Base-by-base conservation (phyloP, 495 filamentous ascomycete genomes). In the Tuber borchii region DNA sequence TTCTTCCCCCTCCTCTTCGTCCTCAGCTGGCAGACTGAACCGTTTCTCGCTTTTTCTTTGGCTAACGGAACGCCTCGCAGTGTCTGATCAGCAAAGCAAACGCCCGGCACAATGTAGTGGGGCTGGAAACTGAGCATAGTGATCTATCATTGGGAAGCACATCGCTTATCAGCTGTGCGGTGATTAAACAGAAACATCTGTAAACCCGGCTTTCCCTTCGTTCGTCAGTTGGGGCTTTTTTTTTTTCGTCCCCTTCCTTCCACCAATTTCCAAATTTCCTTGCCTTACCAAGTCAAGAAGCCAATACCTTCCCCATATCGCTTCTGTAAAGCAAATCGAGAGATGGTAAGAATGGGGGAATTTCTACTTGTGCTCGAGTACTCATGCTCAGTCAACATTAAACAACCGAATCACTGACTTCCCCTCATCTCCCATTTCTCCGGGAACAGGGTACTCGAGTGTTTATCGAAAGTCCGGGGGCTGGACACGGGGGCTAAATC, bases 401-500 rank as follows among this genome's bases (percentile, higher is more conserved):
- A 61, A 61, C 51, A 61, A 14, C 70, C 71, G 70, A 43, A 51
- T 45, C 72, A n/a, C 34, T 39, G 31, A 56, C 22, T 31, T 34
- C 48, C 51, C 45, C 72, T 78, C 76, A 79, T 78, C 77, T 79
- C 70, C 73, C 74, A 78, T 44, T 44, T 45, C 65, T 70, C 51
- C 37, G 71, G 76, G 70, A 73, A 73, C 75, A 70, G 71, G 37
- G 61, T 65, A 31, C 39, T 40, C 39, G 39, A 40, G 39, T 40
- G 5, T 34, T 26, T 34, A 31, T 31, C 56, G 0, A 34, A 34
- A 65, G 56, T 65, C 56, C 56, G 14, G 56, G 76, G 76, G 76
- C 69, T 70, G 69, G 76, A 56, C 73, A 71, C 69, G 72, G 77
- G 71, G 48, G 37, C 19, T 44, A 37, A 51, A 75, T 46, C 31